Conservation (phyloP, 1,284 basidiomycete species). For the Leccinum pachyderme region DNA sequence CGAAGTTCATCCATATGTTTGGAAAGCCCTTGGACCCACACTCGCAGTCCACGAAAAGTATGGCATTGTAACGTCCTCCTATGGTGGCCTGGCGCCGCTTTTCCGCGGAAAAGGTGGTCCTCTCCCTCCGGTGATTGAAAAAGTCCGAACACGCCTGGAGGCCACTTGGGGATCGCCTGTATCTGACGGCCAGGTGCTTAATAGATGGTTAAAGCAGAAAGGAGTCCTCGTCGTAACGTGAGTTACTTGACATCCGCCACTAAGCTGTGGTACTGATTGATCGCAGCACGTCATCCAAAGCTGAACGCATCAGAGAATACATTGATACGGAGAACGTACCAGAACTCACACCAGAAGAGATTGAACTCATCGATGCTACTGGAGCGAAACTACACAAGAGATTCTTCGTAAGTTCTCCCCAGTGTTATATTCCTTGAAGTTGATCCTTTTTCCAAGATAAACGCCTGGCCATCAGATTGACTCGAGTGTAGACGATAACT, state of each 20-base stretch:
- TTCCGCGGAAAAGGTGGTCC: slow-evolving; percentile 56
- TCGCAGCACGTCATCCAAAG: slow-evolving; percentile 68
- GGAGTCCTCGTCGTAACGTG: slow-evolving; percentile 69
- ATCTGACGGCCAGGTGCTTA: slow-evolving; percentile 52
- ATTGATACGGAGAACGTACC: slow-evolving; percentile 53
- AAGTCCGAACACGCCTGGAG: slow-evolving; percentile 49
- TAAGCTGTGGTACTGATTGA: background rate
- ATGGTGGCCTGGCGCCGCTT: slow-evolving; percentile 63
- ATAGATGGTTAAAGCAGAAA: slow-evolving; percentile 61
- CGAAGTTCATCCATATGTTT: slow-evolving; percentile 81
- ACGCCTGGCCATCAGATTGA: slow-evolving; percentile 18
- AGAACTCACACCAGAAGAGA: slow-evolving; percentile 60
- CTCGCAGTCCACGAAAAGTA: slow-evolving; percentile 55
- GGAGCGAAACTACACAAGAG: slow-evolving; percentile 61
- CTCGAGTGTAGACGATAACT: too few species aligned
- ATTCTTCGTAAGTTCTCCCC: slow-evolving; percentile 24
- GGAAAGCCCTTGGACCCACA: slow-evolving; percentile 54
- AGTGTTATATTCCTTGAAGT: background rate
- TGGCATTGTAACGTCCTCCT: slow-evolving; percentile 67
- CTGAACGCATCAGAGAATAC: slow-evolving; percentile 65
- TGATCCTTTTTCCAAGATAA: slow-evolving; percentile 16
- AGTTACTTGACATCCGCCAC: slow-evolving; percentile 25
- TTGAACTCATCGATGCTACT: slow-evolving; percentile 57
- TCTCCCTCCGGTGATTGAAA: slow-evolving; percentile 48
- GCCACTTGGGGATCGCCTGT: slow-evolving; percentile 45